Percentiles rank a stretch among this genome's conserved stretches.
These are phyloP conservation scores for Massariosphaeria phaeospora DNA, from an alignment of 495 filamentous ascomycete genomes.

Conservation along the genomic window DNA sequence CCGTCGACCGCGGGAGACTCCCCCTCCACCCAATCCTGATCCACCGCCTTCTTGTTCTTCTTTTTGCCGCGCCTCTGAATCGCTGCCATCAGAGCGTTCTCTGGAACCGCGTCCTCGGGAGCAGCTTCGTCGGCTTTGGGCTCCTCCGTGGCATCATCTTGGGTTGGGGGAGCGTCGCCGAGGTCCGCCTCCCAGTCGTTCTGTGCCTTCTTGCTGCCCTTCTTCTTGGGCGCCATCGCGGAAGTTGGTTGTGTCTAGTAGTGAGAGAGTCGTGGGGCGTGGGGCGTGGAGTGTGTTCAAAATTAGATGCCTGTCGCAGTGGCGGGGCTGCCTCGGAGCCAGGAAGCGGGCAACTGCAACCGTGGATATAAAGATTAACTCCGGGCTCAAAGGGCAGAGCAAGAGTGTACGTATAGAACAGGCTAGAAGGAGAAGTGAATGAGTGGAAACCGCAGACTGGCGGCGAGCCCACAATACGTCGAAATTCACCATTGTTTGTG, in stretches of 20 bases:
- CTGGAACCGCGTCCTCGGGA: slow-evolving; percentile 51
- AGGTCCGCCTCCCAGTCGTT: slow-evolving; percentile 98
- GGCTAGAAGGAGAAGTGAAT: neutral
- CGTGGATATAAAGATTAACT: neutral
- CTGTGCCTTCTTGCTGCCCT: slow-evolving; percentile 71
- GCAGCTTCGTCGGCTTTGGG: slow-evolving; percentile 44
- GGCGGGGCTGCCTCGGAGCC: neutral
- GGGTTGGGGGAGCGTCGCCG: slow-evolving; percentile 57
- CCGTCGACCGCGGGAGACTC: slow-evolving; percentile 54
- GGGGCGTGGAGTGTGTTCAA: neutral
- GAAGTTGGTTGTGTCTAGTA: neutral
- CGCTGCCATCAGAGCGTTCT: slow-evolving; percentile 78
- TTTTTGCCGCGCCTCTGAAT: slow-evolving; percentile 90
- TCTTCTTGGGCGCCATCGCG: slow-evolving; percentile 87
- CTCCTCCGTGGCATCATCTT: slow-evolving; percentile 42
- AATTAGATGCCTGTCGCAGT: neutral
- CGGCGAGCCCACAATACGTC: slow-evolving; percentile 11
- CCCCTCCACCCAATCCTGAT: slow-evolving; percentile 66
- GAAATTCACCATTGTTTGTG: slow-evolving; percentile 4
- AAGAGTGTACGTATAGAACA: neutral
- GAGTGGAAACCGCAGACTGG: neutral
- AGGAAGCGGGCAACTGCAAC: neutral
- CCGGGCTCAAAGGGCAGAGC: neutral
- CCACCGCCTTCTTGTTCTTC: slow-evolving; percentile 82
- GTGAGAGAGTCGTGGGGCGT: neutral